Evolutionary conservation across 257 asterid genomes (phyloP).

Genomic region (Nicotiana noctiflora): DNA sequence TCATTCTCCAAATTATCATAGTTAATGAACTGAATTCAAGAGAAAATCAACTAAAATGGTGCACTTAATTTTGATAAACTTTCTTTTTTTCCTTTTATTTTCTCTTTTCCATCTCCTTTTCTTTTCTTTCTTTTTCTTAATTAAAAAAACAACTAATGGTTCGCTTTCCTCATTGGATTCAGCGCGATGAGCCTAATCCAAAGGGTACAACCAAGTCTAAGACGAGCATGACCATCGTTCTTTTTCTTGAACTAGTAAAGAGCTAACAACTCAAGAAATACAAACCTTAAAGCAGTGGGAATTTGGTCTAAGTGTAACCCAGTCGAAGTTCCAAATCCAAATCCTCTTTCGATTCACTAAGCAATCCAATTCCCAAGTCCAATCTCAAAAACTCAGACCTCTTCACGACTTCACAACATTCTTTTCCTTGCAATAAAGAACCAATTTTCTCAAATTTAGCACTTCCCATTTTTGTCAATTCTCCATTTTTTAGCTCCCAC

Average conservation of each 20-base stretch:
- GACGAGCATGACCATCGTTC: too few relatives aligned
- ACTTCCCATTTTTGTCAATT: constrained; percentile 11
- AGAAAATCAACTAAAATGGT: not conserved
- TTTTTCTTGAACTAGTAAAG: not conserved
- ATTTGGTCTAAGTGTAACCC: constrained; percentile 36
- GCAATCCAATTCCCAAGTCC: constrained; percentile 73
- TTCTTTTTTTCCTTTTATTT: too few relatives aligned
- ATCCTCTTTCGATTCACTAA: constrained; percentile 44
- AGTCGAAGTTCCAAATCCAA: constrained; percentile 93
- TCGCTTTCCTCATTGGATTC: too few relatives aligned
- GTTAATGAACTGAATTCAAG: not conserved
- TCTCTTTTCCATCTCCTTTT: not conserved
- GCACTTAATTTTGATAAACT: not conserved
- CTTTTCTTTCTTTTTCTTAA: too few relatives aligned
- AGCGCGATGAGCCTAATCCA: too few relatives aligned
- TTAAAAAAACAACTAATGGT: too few relatives aligned
- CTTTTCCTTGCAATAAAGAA: constrained; percentile 13
- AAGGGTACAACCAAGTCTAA: too few relatives aligned
- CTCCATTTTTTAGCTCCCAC: not conserved
- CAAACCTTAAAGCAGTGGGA: constrained; percentile 3
- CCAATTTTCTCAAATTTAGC: constrained; percentile 14
- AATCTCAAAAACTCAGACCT: constrained; percentile 34
- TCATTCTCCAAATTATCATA: not conserved
- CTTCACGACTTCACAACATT: constrained; percentile 13
- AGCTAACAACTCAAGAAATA: not conserved